A percentile compares a stretch with the other conserved stretches of the same genome.
Conservation (phyloP, 805 yeast species). For the Wickerhamomyces chambardii region DNA sequence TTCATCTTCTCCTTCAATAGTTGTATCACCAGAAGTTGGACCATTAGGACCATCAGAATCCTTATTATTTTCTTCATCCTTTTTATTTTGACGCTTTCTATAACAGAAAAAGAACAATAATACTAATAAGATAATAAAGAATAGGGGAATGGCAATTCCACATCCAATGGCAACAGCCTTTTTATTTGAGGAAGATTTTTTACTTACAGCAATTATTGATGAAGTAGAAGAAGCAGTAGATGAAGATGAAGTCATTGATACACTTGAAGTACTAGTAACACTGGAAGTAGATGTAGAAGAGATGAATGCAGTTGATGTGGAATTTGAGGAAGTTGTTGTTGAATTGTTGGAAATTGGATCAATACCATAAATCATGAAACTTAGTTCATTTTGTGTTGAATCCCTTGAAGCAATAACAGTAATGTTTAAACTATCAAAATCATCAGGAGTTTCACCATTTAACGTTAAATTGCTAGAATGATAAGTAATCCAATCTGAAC, state of each 20-base stretch:
- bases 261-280: constrained; percentile 11
- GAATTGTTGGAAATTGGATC: constrained; percentile 17
- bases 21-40: constrained; percentile 12
- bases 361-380: constrained; percentile 48
- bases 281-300: constrained; percentile 2
- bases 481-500: constrained; percentile 58
- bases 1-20: constrained; percentile 8
- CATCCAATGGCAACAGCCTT: constrained; percentile 78
- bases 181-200: constrained; percentile 18
- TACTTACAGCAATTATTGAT: constrained; percentile 4
- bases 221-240: constrained; percentile 21
- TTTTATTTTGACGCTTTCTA: constrained; percentile 31
- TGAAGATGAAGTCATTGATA: too few species aligned
- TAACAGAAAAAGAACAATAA: constrained; percentile 47
- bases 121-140: constrained; percentile 38
- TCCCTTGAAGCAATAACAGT: constrained; percentile 30
- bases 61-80: constrained; percentile 18
- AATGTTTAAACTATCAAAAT: constrained; percentile 31
- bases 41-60: constrained; percentile 18
- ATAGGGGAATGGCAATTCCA: constrained; percentile 76
- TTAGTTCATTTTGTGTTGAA: constrained; percentile 25
- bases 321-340: constrained; percentile 7
- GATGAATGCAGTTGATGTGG: constrained; percentile 7
- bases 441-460: constrained; percentile 53
- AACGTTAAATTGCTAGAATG: constrained; percentile 54